phyloP scores from a whole-genome alignment of 768 basidiomycete genomes.

The Auriscalpium microsporum region DNA sequence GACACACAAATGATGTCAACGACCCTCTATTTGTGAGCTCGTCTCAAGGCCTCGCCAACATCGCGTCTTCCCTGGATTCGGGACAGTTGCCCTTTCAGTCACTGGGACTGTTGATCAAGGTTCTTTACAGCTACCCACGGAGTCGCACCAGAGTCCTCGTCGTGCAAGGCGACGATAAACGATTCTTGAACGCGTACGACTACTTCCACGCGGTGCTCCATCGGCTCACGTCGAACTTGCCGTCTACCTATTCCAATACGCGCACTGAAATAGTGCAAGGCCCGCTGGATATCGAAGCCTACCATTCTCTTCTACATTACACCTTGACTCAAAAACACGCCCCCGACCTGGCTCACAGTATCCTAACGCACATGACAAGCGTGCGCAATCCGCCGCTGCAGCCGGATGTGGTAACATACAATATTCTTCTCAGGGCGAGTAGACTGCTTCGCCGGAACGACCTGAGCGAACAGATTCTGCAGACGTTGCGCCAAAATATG shows the following conservation, averaged over 20 bases:
- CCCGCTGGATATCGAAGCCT: constrained; percentile 33
- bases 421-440: constrained; percentile 49
- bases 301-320: constrained; percentile 61
- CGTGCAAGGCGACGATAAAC: constrained; percentile 4
- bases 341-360: constrained; percentile 33
- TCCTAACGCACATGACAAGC: constrained; percentile 49
- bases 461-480: constrained; percentile 32
- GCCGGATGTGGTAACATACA: constrained; percentile 45
- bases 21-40: constrained; percentile 9
- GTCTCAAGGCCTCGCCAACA: constrained; percentile 11
- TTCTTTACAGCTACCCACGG: constrained; percentile 17
- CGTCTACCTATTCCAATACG: constrained; percentile 4
- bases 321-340: constrained; percentile 53
- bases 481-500: constrained; percentile 22
- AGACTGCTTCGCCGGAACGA: constrained; percentile 40
- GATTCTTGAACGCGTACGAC: constrained; percentile 16
- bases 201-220: constrained; percentile 26
- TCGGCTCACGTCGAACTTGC: constrained; percentile 11
- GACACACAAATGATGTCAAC: constrained; percentile 1
- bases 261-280: constrained; percentile 5
- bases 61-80: constrained; percentile 8
- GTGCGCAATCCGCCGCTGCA: constrained; percentile 31
- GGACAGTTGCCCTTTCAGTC: background rate
- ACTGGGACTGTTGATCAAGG: constrained; percentile 11
- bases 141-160: constrained; percentile 19